phyloP scores from a whole-genome alignment of 1,284 basidiomycete genomes.

The Boletus semigastroideus region DNA sequence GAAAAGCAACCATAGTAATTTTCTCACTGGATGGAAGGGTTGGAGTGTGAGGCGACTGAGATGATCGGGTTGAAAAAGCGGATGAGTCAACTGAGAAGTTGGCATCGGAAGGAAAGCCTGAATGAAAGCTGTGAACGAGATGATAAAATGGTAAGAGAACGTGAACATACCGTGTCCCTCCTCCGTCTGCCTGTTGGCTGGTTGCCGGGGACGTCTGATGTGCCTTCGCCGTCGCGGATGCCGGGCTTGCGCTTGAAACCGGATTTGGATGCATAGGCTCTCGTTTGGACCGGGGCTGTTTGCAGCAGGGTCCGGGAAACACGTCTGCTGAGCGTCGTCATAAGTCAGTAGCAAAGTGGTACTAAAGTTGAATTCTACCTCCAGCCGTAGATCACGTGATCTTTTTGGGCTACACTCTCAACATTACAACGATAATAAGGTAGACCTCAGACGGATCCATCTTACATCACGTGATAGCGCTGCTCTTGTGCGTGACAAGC shows the following conservation, averaged over 20 bases:
- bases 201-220: conserved; percentile 16
- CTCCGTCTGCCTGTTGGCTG: conserved; percentile 27
- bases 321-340: conserved; percentile 21
- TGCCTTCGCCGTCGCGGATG: conserved; percentile 7
- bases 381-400: conserved; percentile 1
- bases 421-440: too few relatives aligned
- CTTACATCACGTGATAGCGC: too few relatives aligned
- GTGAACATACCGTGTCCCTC: conserved; percentile 23
- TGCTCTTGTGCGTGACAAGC: too few relatives aligned
- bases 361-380: neutral
- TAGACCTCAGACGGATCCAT: too few relatives aligned
- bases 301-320: conserved; percentile 5
- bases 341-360: neutral
- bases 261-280: conserved; percentile 24
- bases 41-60: conserved; percentile 55
- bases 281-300: neutral
- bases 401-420: neutral
- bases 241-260: conserved; percentile 27
- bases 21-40: conserved; percentile 23
- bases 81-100: conserved; percentile 46
- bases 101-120: conserved; percentile 35
- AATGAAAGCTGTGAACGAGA: neutral
- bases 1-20: neutral
- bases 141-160: neutral
- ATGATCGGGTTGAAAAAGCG: conserved; percentile 57